phyloP scores from a whole-genome alignment of 345 rosid species.

The Eucalyptus caleyi region DNA sequence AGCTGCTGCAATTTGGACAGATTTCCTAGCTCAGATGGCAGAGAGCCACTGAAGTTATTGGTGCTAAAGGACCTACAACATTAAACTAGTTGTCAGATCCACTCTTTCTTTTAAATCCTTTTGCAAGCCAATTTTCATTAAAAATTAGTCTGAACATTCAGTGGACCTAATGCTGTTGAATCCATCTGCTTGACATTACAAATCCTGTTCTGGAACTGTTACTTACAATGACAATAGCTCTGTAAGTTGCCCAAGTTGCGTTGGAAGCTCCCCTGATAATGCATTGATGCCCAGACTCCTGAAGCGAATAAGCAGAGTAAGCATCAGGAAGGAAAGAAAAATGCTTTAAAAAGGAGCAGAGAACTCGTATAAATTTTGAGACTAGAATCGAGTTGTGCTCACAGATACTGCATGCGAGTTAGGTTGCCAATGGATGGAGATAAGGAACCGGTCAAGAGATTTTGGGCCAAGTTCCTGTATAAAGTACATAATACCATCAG shows the following conservation, averaged over 20 bases:
- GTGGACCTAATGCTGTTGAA: background rate
- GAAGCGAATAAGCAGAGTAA: rapidly evolving
- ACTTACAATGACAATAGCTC: slow-evolving; percentile 41
- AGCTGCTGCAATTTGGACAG: background rate
- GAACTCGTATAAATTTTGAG: rapidly evolving
- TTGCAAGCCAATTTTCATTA: background rate
- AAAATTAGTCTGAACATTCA: background rate
- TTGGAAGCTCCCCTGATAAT: slow-evolving; percentile 23
- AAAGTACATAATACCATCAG: slow-evolving; percentile 21
- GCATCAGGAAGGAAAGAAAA: too few relatives aligned
- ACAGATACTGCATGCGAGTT: too few relatives aligned
- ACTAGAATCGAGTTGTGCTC: too few relatives aligned
- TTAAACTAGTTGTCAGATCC: background rate
- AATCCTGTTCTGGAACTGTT: background rate
- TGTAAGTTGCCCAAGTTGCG: slow-evolving; percentile 6
- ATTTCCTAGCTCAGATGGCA: background rate
- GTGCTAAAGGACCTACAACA: background rate
- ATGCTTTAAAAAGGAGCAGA: too few relatives aligned
- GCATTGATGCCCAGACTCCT: too few relatives aligned
- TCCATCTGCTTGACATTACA: background rate
- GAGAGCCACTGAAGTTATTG: background rate
- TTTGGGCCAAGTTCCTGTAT: slow-evolving; percentile 28
- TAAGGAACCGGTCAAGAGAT: slow-evolving; percentile 26
- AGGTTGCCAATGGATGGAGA: too few relatives aligned
- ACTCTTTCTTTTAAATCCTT: too few relatives aligned